These are phyloP conservation scores for Fomitopsis pulvina DNA, from an alignment of 768 basidiomycete species.

Conservation along the genomic window DNA sequence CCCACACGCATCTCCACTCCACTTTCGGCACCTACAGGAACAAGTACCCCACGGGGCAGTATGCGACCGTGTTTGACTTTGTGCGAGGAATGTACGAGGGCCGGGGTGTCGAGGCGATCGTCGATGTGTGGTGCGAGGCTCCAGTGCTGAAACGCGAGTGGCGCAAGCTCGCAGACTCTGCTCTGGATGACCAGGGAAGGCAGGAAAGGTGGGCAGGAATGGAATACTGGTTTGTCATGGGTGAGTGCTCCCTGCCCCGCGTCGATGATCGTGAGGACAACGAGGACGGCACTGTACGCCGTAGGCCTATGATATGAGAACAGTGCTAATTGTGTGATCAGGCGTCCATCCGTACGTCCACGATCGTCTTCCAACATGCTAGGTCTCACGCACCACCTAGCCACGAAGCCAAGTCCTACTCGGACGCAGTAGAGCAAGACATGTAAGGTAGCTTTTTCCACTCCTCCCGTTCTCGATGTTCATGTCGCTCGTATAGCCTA, in stretches of 20 bases:
- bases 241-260: slow-evolving; percentile 25
- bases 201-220: slow-evolving; percentile 55
- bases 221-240: slow-evolving; percentile 82
- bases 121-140: slow-evolving; percentile 90
- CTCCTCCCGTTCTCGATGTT: neutral
- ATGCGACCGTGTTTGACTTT: slow-evolving; percentile 54
- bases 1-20: slow-evolving; percentile 78
- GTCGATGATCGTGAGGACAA: neutral
- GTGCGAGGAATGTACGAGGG: too few species aligned
- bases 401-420: slow-evolving; percentile 68
- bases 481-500: slow-evolving; percentile 33
- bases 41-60: slow-evolving; percentile 54
- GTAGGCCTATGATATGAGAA: too few species aligned
- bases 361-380: neutral
- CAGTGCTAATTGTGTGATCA: slow-evolving; percentile 19
- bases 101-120: slow-evolving; percentile 55
- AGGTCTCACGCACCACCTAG: slow-evolving; percentile 24
- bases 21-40: slow-evolving; percentile 59
- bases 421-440: slow-evolving; percentile 57
- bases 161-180: slow-evolving; percentile 71
- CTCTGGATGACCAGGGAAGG: slow-evolving; percentile 43
- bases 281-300: too few species aligned
- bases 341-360: slow-evolving; percentile 68
- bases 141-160: slow-evolving; percentile 50
- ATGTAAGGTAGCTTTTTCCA: too few species aligned